Conservation (phyloP, 2,329 filamentous ascomycete genomes). For the Alternaria triticimaculans region DNA sequence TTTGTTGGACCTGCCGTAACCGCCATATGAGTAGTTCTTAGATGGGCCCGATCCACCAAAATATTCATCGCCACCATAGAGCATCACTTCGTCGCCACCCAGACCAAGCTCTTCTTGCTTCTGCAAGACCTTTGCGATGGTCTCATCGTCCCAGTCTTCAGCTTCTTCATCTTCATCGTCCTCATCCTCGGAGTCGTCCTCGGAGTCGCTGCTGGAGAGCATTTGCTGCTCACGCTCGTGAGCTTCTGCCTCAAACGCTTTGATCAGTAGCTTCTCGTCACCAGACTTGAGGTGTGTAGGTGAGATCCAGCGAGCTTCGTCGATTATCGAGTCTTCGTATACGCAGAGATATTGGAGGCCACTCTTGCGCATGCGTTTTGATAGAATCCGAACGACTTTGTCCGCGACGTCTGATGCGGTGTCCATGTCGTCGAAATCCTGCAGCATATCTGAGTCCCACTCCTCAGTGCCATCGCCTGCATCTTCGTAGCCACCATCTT, state of each 20-base stretch:
- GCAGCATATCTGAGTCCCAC: constrained; percentile 56
- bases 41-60: constrained; percentile 42
- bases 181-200: constrained; percentile 63
- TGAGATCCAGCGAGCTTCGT: constrained; percentile 60
- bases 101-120: constrained; percentile 71
- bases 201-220: constrained; percentile 33
- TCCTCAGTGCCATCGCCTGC: constrained; percentile 22
- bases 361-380: constrained; percentile 53
- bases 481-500: constrained; percentile 14
- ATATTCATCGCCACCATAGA: constrained; percentile 60
- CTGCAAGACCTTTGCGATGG: constrained; percentile 65
- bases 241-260: constrained; percentile 33
- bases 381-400: constrained; percentile 52
- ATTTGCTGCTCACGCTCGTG: constrained; percentile 22
- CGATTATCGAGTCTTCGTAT: constrained; percentile 51
- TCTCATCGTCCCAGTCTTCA: constrained; percentile 62
- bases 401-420: constrained; percentile 58
- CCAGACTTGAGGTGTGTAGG: constrained; percentile 29
- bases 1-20: constrained; percentile 34
- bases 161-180: constrained; percentile 40
- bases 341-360: constrained; percentile 62
- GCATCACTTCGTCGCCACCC: constrained; percentile 63
- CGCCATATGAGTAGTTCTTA: constrained; percentile 18
- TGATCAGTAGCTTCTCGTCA: constrained; percentile 35
- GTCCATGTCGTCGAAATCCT: constrained; percentile 58